These are phyloP conservation scores for Penicillium verhagenii DNA, from an alignment of 495 filamentous ascomycete genomes.

Conservation along the genomic window DNA sequence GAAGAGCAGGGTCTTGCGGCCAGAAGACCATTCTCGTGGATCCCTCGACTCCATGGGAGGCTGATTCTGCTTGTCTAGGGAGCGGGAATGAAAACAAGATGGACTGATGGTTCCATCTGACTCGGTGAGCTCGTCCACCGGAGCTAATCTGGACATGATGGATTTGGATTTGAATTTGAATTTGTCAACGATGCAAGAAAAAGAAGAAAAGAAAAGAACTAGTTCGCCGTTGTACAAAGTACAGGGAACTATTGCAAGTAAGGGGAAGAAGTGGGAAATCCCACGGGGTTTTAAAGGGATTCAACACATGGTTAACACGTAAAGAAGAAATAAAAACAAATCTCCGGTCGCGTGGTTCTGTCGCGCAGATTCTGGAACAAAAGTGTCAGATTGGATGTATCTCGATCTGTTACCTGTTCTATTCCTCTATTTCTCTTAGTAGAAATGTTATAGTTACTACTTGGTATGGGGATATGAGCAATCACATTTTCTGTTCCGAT, in stretches of 20 bases:
- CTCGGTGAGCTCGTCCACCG: constrained; percentile 8
- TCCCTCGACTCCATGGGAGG: constrained; percentile 15
- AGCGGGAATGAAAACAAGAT: too few relatives aligned
- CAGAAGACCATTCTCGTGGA: constrained; percentile 29
- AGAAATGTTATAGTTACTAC: too few relatives aligned
- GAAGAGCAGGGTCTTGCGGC: constrained; percentile 36
- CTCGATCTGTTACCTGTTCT: background rate
- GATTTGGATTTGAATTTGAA: too few relatives aligned
- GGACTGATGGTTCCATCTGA: constrained; percentile 9
- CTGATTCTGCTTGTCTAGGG: constrained; percentile 7
- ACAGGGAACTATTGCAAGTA: too few relatives aligned
- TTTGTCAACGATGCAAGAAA: too few relatives aligned
- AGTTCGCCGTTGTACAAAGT: too few relatives aligned
- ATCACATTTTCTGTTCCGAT: background rate
- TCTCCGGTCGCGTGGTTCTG: too few relatives aligned
- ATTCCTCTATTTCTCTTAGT: too few relatives aligned
- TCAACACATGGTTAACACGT: background rate
- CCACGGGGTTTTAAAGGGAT: background rate
- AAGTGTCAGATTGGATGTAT: background rate
- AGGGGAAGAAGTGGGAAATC: background rate
- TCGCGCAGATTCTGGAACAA: background rate
- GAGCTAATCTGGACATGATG: constrained; percentile 17
- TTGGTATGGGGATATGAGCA: too few relatives aligned
- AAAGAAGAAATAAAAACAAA: too few relatives aligned
- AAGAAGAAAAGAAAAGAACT: too few relatives aligned